Evolutionary conservation across 768 basidiomycete genomes (phyloP), one percentile per base, ranked within the genome.

Genomic region (Polyporus arcularius): DNA sequence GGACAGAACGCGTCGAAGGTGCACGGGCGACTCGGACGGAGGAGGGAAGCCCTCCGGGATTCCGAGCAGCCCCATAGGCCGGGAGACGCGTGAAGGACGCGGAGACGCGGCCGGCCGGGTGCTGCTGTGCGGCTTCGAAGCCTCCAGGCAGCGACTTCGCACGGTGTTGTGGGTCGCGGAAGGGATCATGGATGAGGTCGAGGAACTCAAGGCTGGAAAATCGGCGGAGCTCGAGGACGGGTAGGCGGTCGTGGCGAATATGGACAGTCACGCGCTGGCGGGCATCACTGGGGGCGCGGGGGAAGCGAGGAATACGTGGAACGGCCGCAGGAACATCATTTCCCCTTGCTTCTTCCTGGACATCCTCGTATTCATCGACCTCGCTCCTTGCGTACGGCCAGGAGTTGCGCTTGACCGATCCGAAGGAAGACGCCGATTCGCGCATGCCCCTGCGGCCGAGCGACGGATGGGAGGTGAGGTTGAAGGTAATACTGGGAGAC

Each of bases 131-230:
- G 4, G 53, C 53, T 5, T 58, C 49, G 52, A 59, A 52, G 18
- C 38, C 43, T n/a, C 56, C 47, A 7, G 62, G 62, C 4, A 63
- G 62, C 4, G 62, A 63, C 42, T 43, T 53, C 18, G 62, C 56
- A 30, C 62, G 62, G 6, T 32, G 40, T 16, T 55, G 57, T 4
- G 62, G 53, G 38, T 63, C 62, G 28, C 62, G 62, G 62, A 63
- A 59, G 2, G 62, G 57, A 43, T 63, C 62, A 15, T 58, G 55
- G 35, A 59, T 42, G 42, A 61, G 55, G 61, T 67, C 66, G 46
- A 67, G 63, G 57, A 63, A 63, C 15, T 63, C 62, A n/a, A 67
- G 62, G 57, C 65, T 62, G 1, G 66, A 67, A 39, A 67, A 55
- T 5, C 66, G 63, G 21, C 66, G 66, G 26, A 67, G 61, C 59